Evolutionary conservation across 192 early-diverging fungal species (phyloP).

Genomic region (Coemansia sp.): DNA sequence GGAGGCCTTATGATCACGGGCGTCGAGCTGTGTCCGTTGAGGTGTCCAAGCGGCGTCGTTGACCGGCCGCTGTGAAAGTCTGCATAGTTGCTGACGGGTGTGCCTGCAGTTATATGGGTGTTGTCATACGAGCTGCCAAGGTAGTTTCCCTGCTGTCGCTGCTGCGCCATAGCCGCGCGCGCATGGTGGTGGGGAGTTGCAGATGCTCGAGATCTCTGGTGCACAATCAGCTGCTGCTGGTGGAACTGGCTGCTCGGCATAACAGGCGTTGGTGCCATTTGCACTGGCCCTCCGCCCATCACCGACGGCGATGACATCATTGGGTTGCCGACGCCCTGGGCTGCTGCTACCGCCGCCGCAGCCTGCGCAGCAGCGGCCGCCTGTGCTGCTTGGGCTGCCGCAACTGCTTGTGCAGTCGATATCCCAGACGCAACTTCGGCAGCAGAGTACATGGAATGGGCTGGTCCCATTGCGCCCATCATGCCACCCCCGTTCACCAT

Average conservation of each 20-base stretch:
- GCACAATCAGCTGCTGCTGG: slow-evolving; percentile 72
- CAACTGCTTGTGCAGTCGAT: slow-evolving; percentile 37
- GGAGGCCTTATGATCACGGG: slow-evolving; percentile 48
- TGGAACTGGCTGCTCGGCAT: slow-evolving; percentile 62
- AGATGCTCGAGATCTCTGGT: slow-evolving; percentile 71
- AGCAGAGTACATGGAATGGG: slow-evolving; percentile 38
- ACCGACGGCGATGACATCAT: slow-evolving; percentile 54
- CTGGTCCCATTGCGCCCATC: slow-evolving; percentile 41
- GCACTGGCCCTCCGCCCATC: slow-evolving; percentile 40
- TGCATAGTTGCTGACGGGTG: slow-evolving; percentile 52
- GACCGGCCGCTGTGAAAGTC: slow-evolving; percentile 49
- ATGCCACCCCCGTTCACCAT: slow-evolving; percentile 45
- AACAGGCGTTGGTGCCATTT: slow-evolving; percentile 55
- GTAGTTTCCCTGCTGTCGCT: slow-evolving; percentile 59
- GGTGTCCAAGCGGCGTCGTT: slow-evolving; percentile 47
- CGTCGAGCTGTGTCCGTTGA: slow-evolving; percentile 41
- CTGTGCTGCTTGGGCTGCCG: slow-evolving; percentile 26
- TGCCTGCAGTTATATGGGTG: slow-evolving; percentile 39
- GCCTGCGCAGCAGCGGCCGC: slow-evolving; percentile 14
- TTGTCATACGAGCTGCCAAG: slow-evolving; percentile 27
- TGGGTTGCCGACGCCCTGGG: slow-evolving; percentile 38
- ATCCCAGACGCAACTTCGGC: slow-evolving; percentile 35
- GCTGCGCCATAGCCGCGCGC: slow-evolving; percentile 79
- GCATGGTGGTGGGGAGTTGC: slow-evolving; percentile 89
- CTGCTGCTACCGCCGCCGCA: slow-evolving; percentile 18